Conservation (phyloP, 1,284 basidiomycete species). For the Cryptococcus maquisensis region DNA sequence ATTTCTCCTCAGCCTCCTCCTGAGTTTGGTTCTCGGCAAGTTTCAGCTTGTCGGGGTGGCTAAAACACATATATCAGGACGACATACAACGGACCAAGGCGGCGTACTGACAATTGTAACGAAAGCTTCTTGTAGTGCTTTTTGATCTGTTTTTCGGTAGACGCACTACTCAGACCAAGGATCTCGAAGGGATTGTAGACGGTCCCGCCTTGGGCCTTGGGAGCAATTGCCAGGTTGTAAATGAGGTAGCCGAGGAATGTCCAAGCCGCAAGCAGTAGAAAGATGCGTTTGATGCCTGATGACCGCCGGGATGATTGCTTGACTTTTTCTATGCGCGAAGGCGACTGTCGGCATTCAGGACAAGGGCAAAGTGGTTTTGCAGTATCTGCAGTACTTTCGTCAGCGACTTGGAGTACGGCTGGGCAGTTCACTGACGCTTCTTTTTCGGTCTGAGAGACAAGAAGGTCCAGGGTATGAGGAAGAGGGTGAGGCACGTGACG, state of each 20-base stretch:
- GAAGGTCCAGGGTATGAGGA: constrained; percentile 71
- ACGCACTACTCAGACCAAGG: constrained; percentile 68
- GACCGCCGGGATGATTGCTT: constrained; percentile 7
- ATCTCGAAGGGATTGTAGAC: constrained; percentile 95
- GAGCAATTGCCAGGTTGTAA: constrained; percentile 61
- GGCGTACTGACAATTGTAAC: constrained; percentile 65
- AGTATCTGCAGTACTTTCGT: constrained; percentile 16
- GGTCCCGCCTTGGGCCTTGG: constrained; percentile 57
- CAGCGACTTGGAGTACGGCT: neutral
- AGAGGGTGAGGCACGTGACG: constrained; percentile 74
- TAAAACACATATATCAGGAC: constrained; percentile 40
- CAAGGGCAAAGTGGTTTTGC: constrained; percentile 34
- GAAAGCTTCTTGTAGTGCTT: constrained; percentile 95
- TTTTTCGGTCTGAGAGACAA: constrained; percentile 48
- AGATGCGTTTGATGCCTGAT: constrained; percentile 44
- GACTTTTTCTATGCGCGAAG: constrained; percentile 10
- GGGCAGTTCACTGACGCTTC: constrained; percentile 6
- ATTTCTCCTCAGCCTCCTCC: constrained; percentile 82
- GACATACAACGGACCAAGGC: neutral
- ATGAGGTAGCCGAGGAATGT: constrained; percentile 63
- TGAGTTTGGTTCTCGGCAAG: constrained; percentile 77
- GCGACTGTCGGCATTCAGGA: constrained; percentile 23
- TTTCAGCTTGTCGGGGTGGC: constrained; percentile 96
- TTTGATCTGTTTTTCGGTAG: constrained; percentile 88
- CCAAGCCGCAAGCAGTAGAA: constrained; percentile 71